Evolutionary conservation across 2,329 filamentous ascomycete species (phyloP).

Genomic region (Stagonosporopsis vannaccii): DNA sequence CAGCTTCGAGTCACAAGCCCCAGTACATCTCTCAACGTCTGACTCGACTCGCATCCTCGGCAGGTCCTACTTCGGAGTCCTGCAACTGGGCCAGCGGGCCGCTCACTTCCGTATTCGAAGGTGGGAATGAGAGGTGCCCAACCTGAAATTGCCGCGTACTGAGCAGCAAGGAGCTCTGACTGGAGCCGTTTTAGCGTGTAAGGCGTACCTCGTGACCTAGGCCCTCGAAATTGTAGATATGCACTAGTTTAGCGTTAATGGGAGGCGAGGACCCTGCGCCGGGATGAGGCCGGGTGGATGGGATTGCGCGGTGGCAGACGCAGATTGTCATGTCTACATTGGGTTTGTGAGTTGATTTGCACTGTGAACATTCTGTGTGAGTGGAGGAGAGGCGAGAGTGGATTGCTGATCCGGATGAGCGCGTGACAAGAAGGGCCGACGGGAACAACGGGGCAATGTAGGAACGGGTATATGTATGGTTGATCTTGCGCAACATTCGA

Average conservation of each 20-base stretch:
- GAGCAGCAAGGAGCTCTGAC: conserved; percentile 6
- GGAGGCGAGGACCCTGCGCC: conserved; percentile 8
- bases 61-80: background rate
- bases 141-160: background rate
- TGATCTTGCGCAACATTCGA: background rate
- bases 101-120: background rate
- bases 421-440: background rate
- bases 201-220: background rate
- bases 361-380: too few species aligned
- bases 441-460: background rate
- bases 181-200: background rate
- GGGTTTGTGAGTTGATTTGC: too few species aligned
- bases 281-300: background rate
- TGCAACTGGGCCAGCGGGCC: background rate
- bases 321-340: background rate
- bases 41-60: background rate
- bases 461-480: background rate
- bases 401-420: background rate
- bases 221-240: background rate
- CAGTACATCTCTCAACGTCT: background rate
- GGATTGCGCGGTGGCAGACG: too few species aligned
- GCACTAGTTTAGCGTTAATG: conserved; percentile 8
- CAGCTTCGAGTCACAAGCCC: background rate
- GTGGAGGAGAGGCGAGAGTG: too few species aligned
- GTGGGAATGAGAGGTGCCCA: background rate